Base-by-base conservation (phyloP, 73 alveolate genomes). In the Stentor roeselii region DNA sequence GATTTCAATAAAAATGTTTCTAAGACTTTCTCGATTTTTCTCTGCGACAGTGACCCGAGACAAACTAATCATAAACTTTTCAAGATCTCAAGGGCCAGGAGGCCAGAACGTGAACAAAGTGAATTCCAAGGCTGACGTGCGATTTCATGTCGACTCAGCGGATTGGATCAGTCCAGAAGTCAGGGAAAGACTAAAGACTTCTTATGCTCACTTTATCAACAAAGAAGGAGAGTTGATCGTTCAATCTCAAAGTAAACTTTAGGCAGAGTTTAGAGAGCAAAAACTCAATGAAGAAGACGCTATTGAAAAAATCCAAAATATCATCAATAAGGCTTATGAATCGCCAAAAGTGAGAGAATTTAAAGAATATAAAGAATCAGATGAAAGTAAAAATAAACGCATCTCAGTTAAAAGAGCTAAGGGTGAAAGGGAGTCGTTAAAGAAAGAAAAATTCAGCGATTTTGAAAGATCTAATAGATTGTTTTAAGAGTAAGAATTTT, bases 51-150 rank as follows among this genome's bases (percentile, higher is more conserved):
- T 88, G 27, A 89, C 92, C 21, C 76, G 78, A 41, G 89, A 84
- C 39, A 78, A 86, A 6, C 86, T 88, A 86, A 83, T 76, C 60
- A 75, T 76, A 38, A 76, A 27, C 3, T 88, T 86, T 82, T 75
- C 86, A 36, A 88, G 83, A 59, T 76, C 89, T 36, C 86, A 91
- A 40, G 94, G 94, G 37, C 92, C 94, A 4, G 94, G 94, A 59
- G 94, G 94, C 11, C 75, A 88, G 14, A 85, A 87, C 78, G 90
- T 88, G n/a, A 88, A 88, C 60, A 88, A 86, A 86, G 78, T 86
- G 11, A 88, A 85, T 67, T 75, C 87, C 2, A 88, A 88, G 78
- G 94, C 89, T 59, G 91, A 88, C 76, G 80, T 88, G 3, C 84
- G 94, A 75, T 88, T 88, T n/a, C 61, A 86, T 59, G 37, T 88